phyloP scores from a whole-genome alignment of 148 eudicot genomes.

The Rhododendron henanense region DNA sequence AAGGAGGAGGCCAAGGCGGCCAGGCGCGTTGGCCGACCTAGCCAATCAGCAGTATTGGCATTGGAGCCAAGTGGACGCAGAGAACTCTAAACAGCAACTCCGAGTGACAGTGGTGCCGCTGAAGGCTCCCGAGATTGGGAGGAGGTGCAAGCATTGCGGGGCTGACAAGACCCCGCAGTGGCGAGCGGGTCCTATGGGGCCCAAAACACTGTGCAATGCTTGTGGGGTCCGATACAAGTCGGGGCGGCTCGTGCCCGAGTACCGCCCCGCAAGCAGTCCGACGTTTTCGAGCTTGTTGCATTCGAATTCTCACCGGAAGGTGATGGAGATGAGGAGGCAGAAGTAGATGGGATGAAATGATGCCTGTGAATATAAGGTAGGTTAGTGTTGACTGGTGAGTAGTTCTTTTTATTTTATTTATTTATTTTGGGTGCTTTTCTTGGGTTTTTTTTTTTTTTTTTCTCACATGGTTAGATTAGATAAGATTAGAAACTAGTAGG shows the following conservation, averaged over 20 bases:
- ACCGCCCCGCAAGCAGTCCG: conserved; percentile 84
- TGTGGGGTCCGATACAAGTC: conserved; percentile 94
- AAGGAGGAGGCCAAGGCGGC: conserved; percentile 25
- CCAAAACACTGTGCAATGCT: conserved; percentile 82
- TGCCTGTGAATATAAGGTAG: conserved; percentile 35
- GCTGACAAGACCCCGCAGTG: conserved; percentile 88
- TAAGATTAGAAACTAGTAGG: conserved; percentile 23
- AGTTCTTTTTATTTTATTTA: background rate
- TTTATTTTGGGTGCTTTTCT: conserved; percentile 6
- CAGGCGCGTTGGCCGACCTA: conserved; percentile 22
- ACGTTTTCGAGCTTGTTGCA: conserved; percentile 64
- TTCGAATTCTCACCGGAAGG: conserved; percentile 84
- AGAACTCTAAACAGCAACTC: conserved; percentile 12
- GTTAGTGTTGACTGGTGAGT: conserved; percentile 19
- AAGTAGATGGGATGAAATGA: conserved; percentile 34
- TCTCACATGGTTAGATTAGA: conserved; percentile 23
- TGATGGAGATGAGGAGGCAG: conserved; percentile 79
- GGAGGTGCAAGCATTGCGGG: conserved; percentile 73
- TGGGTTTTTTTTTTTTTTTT: background rate
- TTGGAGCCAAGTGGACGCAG: conserved; percentile 19
- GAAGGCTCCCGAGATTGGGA: conserved; percentile 29
- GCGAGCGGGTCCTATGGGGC: conserved; percentile 85
- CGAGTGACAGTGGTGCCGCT: background rate
- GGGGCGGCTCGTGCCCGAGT: conserved; percentile 79
- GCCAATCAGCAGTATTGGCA: conserved; percentile 25